Evolutionary conservation across 768 basidiomycete species (phyloP), one percentile per base, ranked within the genome.

Genomic region (Mycena polygramma): DNA sequence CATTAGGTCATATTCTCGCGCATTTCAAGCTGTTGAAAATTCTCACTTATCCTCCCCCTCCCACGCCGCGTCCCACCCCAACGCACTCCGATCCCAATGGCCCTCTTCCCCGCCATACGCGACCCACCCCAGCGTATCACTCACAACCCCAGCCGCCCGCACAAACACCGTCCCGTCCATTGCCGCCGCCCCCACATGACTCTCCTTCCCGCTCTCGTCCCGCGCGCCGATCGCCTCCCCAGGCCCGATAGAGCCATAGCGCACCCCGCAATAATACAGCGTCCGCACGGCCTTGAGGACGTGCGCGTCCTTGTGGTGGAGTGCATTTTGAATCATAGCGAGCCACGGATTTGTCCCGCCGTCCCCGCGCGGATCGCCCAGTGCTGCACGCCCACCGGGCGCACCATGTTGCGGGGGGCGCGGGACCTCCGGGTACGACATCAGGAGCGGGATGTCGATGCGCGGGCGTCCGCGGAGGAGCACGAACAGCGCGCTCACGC

Each of bases 1-100:
- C 2, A 30, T 3, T 30, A 30, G 30, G 30, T 3, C 6, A 6
- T 30, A 30, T 30, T 30, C 30, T 30, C 6, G 30, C 6, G 30
- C n/a, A n/a, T 30, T 30, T 30, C 30, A 30, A 30, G 30, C 30
- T 30, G 30, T 30, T 30, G 30, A 3, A 30, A 6, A 30, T 30
- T 30, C 30, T 30, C 30, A 30, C 41, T 43, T 43, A 11, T 11
- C 41, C 9, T 43, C 41, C 22, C 20, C 11, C 53, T 82, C 79
- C 85, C 85, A 87, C 7, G 85, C 84, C 1, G 79, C 84, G 41
- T 85, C 85, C 84, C 85, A 86, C 0, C 84, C 85, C 39, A 85
- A 72, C 26, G 79, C 84, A 69, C 82, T 85, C 49, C 80, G 68
- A 70, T 86, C 85, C 86, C 86, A 86, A 0, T 67, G 43, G 0